Conservation (phyloP, 2,329 filamentous ascomycete genomes). For the Colletotrichum cuscutae region DNA sequence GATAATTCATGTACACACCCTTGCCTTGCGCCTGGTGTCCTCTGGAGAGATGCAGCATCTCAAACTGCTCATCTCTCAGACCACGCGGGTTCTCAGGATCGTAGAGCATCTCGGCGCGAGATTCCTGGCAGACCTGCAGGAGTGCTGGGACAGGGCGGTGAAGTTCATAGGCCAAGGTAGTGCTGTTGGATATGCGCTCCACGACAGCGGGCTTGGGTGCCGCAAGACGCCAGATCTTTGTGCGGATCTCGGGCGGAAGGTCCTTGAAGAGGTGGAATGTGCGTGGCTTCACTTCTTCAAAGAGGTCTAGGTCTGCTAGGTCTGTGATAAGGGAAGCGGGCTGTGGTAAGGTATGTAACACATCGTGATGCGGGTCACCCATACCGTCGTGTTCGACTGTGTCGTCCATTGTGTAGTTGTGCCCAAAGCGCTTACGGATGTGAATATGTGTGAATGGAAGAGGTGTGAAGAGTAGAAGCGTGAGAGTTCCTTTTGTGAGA, state of each 20-base stretch:
- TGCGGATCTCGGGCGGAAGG: constrained; percentile 18
- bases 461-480: not conserved
- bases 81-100: not conserved
- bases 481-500: not conserved
- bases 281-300: not conserved
- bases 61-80: not conserved
- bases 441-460: not conserved
- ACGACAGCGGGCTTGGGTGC: constrained; percentile 2
- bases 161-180: not conserved
- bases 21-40: not conserved
- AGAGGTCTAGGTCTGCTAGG: not conserved
- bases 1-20: constrained; percentile 15
- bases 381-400: no score
- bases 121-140: constrained; percentile 14
- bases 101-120: constrained; percentile 6
- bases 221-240: constrained; percentile 13
- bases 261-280: constrained; percentile 11
- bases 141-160: constrained; percentile 14
- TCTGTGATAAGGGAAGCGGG: not conserved
- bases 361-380: no score
- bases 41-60: not conserved
- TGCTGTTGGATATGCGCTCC: constrained; percentile 5
- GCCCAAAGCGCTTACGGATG: no score
- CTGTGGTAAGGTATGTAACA: no score
- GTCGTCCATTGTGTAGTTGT: not conserved